Evolutionary conservation across 139 green algal species (phyloP).

Genomic region (Astrephomene gubernaculifera): DNA sequence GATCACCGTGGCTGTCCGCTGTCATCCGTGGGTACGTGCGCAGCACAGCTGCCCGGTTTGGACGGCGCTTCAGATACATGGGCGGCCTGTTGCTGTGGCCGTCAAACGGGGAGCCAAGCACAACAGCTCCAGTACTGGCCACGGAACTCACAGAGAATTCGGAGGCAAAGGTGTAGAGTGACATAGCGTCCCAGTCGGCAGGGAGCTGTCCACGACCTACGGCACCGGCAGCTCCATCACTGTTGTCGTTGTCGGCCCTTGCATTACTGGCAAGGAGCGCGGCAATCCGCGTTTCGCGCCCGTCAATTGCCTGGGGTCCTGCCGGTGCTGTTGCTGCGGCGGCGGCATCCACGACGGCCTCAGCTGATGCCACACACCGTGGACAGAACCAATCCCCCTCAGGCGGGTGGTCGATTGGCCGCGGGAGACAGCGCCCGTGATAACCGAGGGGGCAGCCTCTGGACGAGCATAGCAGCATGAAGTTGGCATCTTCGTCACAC

Average conservation of each 20-base stretch:
- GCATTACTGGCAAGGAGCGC: no score
- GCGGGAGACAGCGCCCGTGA: slow-evolving; percentile 14
- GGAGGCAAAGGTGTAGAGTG: background rate
- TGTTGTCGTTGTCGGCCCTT: no score
- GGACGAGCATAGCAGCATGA: slow-evolving; percentile 7
- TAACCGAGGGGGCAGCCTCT: background rate
- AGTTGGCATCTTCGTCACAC: background rate
- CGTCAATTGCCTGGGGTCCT: no score
- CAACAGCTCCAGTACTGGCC: background rate
- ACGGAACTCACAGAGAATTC: background rate
- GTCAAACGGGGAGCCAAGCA: background rate
- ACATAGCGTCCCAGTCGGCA: background rate
- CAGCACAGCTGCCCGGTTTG: background rate
- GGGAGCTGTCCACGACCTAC: no score
- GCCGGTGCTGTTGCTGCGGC: no score
- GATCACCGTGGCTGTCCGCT: background rate
- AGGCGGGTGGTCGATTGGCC: background rate
- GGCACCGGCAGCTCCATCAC: no score
- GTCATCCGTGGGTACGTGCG: background rate
- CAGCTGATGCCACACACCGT: background rate
- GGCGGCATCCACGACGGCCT: background rate
- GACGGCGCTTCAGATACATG: background rate
- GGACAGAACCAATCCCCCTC: slow-evolving; percentile 17
- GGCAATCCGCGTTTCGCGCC: no score
- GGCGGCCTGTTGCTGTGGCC: background rate